Conservation (phyloP, 352 stramenopile species). For the Globisporangium recalcitrans region DNA sequence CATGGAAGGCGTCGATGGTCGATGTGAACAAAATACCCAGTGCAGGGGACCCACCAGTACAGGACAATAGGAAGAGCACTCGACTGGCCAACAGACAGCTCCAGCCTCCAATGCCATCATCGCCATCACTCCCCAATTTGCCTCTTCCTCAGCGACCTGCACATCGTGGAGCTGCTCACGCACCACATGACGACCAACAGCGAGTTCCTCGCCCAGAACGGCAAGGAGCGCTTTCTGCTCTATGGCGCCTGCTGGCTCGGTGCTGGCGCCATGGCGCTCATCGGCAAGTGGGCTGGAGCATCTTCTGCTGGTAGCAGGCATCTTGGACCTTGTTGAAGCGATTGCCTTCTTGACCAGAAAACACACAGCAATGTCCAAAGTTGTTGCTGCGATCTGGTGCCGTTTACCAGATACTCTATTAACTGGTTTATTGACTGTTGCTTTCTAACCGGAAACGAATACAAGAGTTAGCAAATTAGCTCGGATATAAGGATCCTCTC, state of each 20-base stretch:
- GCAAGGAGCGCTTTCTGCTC: constrained; percentile 31
- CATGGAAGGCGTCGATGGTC: background rate
- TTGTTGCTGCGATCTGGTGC: too few relatives aligned
- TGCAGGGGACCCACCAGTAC: too few relatives aligned
- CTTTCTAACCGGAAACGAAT: background rate
- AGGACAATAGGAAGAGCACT: background rate
- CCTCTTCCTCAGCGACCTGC: background rate
- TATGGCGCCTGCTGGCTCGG: constrained; percentile 52
- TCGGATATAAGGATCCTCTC: too few relatives aligned
- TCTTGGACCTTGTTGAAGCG: background rate
- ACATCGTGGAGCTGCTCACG: constrained; percentile 34
- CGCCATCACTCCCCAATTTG: background rate
- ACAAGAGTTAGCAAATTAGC: too few relatives aligned
- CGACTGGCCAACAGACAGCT: background rate
- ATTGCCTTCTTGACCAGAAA: too few relatives aligned
- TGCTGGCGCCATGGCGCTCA: constrained; percentile 51
- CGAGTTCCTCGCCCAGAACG: constrained; percentile 37
- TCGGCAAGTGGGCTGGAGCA: constrained; percentile 61
- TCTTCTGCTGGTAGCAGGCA: background rate
- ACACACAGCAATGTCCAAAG: too few relatives aligned
- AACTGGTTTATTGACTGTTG: too few relatives aligned
- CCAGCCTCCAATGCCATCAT: background rate
- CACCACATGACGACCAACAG: constrained; percentile 68
- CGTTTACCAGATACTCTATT: too few relatives aligned
- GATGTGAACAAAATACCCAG: background rate